phyloP scores from a whole-genome alignment of 2,329 filamentous ascomycete genomes.

The Neobulgaria alba region DNA sequence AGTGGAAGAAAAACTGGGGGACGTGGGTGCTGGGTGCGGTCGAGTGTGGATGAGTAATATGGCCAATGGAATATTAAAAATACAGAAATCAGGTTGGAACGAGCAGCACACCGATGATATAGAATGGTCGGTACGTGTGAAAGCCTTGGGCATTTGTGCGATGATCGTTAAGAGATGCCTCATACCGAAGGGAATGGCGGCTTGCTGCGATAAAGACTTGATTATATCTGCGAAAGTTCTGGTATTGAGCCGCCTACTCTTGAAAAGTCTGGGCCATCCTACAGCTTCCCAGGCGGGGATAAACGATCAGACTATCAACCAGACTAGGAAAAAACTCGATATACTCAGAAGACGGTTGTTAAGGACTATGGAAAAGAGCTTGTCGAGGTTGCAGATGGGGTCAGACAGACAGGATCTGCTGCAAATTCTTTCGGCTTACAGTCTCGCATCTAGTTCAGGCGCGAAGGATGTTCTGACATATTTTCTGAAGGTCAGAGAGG shows the following conservation, averaged over 20 bases:
- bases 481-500: slow-evolving; percentile 65
- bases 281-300: slow-evolving; percentile 34
- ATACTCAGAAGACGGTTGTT: slow-evolving; percentile 55
- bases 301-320: not conserved
- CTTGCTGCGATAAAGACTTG: slow-evolving; percentile 33
- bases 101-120: slow-evolving; percentile 22
- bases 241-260: slow-evolving; percentile 65
- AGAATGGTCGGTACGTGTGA: slow-evolving; percentile 34
- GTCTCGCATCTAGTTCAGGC: slow-evolving; percentile 70
- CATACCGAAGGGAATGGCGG: slow-evolving; percentile 27
- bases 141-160: slow-evolving; percentile 43
- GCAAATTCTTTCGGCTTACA: slow-evolving; percentile 72
- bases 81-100: slow-evolving; percentile 29
- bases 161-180: slow-evolving; percentile 42
- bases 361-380: slow-evolving; percentile 58
- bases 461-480: slow-evolving; percentile 70
- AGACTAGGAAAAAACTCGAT: slow-evolving; percentile 44
- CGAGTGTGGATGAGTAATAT: slow-evolving; percentile 61
- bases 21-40: slow-evolving; percentile 71
- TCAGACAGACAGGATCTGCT: slow-evolving; percentile 46
- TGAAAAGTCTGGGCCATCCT: slow-evolving; percentile 62
- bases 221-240: slow-evolving; percentile 60
- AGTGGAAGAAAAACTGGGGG: slow-evolving; percentile 62
- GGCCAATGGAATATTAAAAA: slow-evolving; percentile 44
- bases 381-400: slow-evolving; percentile 44